A percentile compares a stretch with the other conserved stretches of the same genome.
These are phyloP conservation scores for Colletotrichum costaricense DNA, from an alignment of 2,329 filamentous ascomycete genomes.

Conservation along the genomic window DNA sequence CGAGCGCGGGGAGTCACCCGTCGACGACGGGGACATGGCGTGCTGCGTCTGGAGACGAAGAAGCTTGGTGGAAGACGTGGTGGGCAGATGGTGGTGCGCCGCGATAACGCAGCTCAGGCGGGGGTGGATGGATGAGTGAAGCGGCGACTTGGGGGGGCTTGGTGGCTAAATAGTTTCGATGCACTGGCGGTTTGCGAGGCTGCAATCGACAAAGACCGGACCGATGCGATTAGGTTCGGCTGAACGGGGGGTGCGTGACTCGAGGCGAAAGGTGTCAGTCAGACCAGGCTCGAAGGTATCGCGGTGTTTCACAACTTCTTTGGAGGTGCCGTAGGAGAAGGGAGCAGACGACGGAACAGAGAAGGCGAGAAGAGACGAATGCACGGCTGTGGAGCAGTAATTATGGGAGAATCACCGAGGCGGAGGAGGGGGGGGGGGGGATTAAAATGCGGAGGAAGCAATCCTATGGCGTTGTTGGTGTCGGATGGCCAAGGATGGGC, in stretches of 20 bases:
- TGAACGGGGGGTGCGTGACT: background rate
- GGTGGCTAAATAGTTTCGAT: slow-evolving; percentile 1
- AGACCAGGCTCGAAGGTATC: slow-evolving; percentile 22
- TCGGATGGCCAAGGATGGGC: background rate
- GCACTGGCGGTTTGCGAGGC: background rate
- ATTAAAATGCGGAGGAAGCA: slow-evolving; percentile 30
- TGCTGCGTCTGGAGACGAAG: slow-evolving; percentile 40
- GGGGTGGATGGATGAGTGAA: background rate
- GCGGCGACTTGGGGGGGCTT: slow-evolving; percentile 1
- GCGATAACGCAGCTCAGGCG: slow-evolving; percentile 28
- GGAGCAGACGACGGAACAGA: slow-evolving; percentile 11
- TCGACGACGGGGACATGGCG: slow-evolving; percentile 65
- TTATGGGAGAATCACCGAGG: slow-evolving; percentile 27
- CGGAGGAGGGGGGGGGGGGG: background rate
- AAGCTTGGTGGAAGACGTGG: slow-evolving; percentile 38
- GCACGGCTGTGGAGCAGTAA: slow-evolving; percentile 36
- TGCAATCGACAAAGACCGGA: background rate
- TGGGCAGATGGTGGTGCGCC: slow-evolving; percentile 33
- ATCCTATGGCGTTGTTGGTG: slow-evolving; percentile 7
- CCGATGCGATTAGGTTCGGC: background rate
- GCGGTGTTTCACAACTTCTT: slow-evolving; percentile 13
- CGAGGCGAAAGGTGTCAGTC: slow-evolving; percentile 5
- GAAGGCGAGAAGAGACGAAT: slow-evolving; percentile 13
- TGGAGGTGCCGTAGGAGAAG: slow-evolving; percentile 1
- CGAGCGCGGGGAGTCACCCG: slow-evolving; percentile 63